A percentile compares a stretch with the other conserved stretches of the same genome.
Conservation (phyloP, 148 eudicot genomes). For the Chenopodium formosanum region DNA sequence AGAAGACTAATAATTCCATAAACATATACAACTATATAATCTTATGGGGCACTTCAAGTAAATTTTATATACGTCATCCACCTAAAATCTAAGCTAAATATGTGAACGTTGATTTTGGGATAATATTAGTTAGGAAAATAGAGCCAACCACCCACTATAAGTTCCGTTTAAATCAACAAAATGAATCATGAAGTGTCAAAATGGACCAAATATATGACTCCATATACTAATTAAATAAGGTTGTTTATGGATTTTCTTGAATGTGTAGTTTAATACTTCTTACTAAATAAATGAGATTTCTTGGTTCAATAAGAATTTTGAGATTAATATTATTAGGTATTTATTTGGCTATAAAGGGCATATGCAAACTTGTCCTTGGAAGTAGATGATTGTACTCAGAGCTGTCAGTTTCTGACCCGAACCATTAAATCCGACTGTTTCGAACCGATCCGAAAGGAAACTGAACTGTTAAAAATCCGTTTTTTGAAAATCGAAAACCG, state of each 20-base stretch:
- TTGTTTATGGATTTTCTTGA: neutral
- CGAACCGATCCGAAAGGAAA: no score
- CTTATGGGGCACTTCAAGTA: constrained; percentile 53
- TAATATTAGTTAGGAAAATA: constrained; percentile 4
- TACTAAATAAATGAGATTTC: neutral
- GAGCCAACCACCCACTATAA: constrained; percentile 12
- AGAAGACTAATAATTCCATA: constrained; percentile 31
- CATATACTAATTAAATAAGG: neutral
- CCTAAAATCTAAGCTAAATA: neutral
- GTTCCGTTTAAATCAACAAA: neutral
- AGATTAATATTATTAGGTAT: neutral
- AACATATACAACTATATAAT: constrained; percentile 7
- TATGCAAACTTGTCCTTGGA: neutral
- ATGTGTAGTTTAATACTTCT: neutral
- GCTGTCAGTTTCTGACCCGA: no score
- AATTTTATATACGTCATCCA: constrained; percentile 10
- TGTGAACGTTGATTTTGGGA: constrained; percentile 12
- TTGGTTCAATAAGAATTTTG: neutral
- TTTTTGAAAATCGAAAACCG: no score
- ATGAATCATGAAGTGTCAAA: constrained; percentile 4
- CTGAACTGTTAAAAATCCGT: no score
- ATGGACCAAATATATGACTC: constrained; percentile 6
- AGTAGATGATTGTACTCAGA: neutral
- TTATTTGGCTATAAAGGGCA: neutral
- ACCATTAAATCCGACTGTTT: no score